Base-by-base conservation (phyloP, 441 rosid species). In the California macrophylla region DNA sequence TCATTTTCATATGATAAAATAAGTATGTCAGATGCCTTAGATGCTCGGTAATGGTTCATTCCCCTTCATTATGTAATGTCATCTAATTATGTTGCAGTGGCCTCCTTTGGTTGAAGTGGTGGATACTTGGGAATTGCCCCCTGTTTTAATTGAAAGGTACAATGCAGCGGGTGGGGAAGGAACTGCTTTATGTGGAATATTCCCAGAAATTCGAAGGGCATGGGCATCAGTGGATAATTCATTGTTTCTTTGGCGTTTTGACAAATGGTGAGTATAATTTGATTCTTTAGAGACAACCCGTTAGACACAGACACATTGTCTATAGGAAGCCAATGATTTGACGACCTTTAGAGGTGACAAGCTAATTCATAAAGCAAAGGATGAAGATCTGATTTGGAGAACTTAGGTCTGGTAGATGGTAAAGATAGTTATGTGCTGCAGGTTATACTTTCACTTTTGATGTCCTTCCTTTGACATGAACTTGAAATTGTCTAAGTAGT, bases 101-200 rank as follows among this genome's bases (percentile, higher is more conserved):
- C 98, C 99, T 66, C 94, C 99, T 69, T 71, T 89, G 76, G 76
- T 87, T 29, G 99, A 92, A 82, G 87, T 94, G 56, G 89, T 70
- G 18, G 93, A 92, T 70, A 90, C 91, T 6, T 80, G 91, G 90
- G 98, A 92, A 70, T 79, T 92, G 70, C 99, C 99, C 74, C 72
- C 89, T 21, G 89, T 86, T 12, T 91, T 94, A 45, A 79, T 94
- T 62, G 96, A 92, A 78, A 87, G 94, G 71, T 94, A 92, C 62
- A 94, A 92, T 73, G 86, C 94, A 15, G 93, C 99, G 28, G 97
- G 97, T 2, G 98, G 99, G 18, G 99, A 94, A 81, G 99, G 98
- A 47, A 92, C 92, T 10, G 99, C 99, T 56, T 71, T 94, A 36
- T 94, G 99, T 68, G 98, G 99, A 28, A 86, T 94, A 71, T 92